These are phyloP conservation scores for Afroboletus lepidellus DNA, from an alignment of 1,284 basidiomycete species.

Conservation along the genomic window DNA sequence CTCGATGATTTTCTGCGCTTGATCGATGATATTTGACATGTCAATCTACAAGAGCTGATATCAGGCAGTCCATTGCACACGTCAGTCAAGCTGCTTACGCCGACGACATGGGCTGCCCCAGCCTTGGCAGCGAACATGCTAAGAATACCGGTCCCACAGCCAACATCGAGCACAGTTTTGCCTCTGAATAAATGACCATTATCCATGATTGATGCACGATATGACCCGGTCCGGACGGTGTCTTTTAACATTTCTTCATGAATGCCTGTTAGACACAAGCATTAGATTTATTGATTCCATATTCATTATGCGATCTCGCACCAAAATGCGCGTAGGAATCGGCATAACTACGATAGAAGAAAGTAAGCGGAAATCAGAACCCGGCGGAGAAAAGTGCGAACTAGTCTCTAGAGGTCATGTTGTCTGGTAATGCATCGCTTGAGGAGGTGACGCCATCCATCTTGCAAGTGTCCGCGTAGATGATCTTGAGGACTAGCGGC, in stretches of 20 bases:
- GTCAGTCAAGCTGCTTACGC: constrained; percentile 50
- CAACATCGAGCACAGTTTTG: constrained; percentile 96
- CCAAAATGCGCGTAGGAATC: constrained; percentile 96
- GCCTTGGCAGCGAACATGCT: constrained; percentile 99
- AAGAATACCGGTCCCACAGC: constrained; percentile 97
- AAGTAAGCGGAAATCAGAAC: constrained; percentile 35
- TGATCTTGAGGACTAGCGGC: constrained; percentile 10
- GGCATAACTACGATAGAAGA: constrained; percentile 63
- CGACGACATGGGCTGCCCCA: constrained; percentile 94
- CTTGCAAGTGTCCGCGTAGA: constrained; percentile 22
- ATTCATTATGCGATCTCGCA: constrained; percentile 37
- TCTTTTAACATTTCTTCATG: constrained; percentile 99
- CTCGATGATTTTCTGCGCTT: constrained; percentile 95
- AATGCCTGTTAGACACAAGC: constrained; percentile 58
- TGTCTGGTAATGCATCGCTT: constrained; percentile 33
- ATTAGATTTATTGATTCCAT: constrained; percentile 7
- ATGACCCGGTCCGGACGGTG: constrained; percentile 91
- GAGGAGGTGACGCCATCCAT: constrained; percentile 50
- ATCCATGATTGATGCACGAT: constrained; percentile 93
- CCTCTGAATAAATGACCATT: constrained; percentile 96
- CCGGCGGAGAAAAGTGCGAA: constrained; percentile 38
- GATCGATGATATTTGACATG: constrained; percentile 99
- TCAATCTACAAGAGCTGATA: constrained; percentile 68
- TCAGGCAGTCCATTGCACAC: constrained; percentile 5
- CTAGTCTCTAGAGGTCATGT: constrained; percentile 83